A percentile compares a stretch with the other conserved stretches of the same genome.
Evolutionary conservation across 2,329 filamentous ascomycete genomes (phyloP).

Genomic region (Chaetomium olivaceum): DNA sequence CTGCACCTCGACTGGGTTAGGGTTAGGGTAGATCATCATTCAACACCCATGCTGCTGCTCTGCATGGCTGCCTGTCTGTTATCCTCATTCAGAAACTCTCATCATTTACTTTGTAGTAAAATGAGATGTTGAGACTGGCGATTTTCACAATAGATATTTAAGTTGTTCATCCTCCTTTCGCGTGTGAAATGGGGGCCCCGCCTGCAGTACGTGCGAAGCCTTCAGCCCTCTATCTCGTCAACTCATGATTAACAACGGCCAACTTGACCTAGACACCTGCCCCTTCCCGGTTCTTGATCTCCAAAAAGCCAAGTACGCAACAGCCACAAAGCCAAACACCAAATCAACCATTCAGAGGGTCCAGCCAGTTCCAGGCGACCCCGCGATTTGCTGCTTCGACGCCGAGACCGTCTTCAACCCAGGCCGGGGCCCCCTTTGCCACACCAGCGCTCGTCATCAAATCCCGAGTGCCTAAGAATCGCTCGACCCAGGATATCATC

Average conservation of each 20-base stretch:
- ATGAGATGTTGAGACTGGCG: neutral
- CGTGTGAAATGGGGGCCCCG: conserved; percentile 17
- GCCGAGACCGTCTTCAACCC: conserved; percentile 24
- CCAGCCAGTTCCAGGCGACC: conserved; percentile 32
- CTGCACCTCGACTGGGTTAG: too few relatives aligned
- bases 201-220: conserved; percentile 21
- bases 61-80: neutral
- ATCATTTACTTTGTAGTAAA: too few relatives aligned
- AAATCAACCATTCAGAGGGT: conserved; percentile 22
- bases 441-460: conserved; percentile 25
- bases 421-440: conserved; percentile 10
- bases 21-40: conserved; percentile 1
- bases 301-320: conserved; percentile 29
- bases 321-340: conserved; percentile 26
- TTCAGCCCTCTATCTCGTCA: neutral
- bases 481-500: conserved; percentile 32
- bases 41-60: neutral
- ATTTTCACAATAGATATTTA: neutral
- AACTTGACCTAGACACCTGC: conserved; percentile 34
- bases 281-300: conserved; percentile 34
- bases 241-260: conserved; percentile 8
- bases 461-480: conserved; percentile 20
- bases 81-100: neutral
- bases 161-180: neutral
- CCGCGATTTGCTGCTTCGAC: conserved; percentile 31